Base-by-base conservation (phyloP, 164 flowering plant species). In the Saururus chinensis region DNA sequence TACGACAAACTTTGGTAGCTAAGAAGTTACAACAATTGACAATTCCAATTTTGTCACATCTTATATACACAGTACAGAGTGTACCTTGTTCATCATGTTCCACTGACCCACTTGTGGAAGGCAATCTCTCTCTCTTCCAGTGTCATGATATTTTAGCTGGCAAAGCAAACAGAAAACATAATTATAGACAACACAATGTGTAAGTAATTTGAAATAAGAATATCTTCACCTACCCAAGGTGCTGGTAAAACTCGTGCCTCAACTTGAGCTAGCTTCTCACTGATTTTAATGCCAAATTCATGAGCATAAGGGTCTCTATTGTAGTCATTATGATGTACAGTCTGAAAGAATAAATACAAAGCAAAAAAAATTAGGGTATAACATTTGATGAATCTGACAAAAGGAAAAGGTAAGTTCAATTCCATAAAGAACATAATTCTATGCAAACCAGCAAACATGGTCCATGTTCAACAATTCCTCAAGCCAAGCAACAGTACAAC, bases 211-310 rank as follows among this genome's bases (percentile, higher is more conserved):
- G 4, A 49, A 25, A 4, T 11, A 41, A 4, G 52, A 54, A 40
- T 2, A 45, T 45, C 49, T 37, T 59, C 6, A 60, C 49, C 71
- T 76, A 95, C 99, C 97, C 87, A 77, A 24, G 99, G 99, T 10
- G 99, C 75, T 58, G 99, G 97, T 48, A 95, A 73, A 58, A 95
- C 83, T 20, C 99, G 95, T 53, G 99, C 99, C 76, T 95, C 96
- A 62, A 95, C 95, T 16, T 77, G 74, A 57, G 99, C 99, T 64
- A 95, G 84, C 61, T 63, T 81, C 63, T 83, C 86, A 75, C 92
- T 89, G 49, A 95, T 95, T 70, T 73, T 85, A 22, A 95, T 87
- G 1, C 99, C 99, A 74, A 93, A 93, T 59, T 93, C 99, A 62
- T 75, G 70, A 0, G 97, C 97, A 75, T 84, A 88, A n/a, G 84